phyloP scores from a whole-genome alignment of 169 alveolate species.

The Eimeria praecox region DNA sequence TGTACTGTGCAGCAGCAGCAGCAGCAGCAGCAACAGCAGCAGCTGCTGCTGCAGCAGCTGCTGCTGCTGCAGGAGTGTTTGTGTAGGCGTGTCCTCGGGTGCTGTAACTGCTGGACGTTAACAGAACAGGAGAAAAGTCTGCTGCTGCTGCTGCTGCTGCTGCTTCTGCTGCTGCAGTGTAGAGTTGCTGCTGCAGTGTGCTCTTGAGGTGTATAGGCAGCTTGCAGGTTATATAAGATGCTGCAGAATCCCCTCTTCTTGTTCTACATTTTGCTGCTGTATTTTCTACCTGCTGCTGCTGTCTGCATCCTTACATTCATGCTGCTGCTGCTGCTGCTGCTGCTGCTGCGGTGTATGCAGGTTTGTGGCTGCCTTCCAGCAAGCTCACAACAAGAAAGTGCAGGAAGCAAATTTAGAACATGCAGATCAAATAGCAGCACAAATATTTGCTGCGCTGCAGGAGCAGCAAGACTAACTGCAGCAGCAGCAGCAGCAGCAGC shows the following conservation, averaged over 20 bases:
- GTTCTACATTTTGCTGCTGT: not conserved
- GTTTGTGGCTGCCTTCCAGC: constrained; percentile 22
- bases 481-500: constrained; percentile 28
- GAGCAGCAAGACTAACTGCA: constrained; percentile 3
- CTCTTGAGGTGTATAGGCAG: not conserved
- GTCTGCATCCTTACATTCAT: not conserved
- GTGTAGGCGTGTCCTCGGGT: too few species aligned
- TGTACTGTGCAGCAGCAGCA: not conserved
- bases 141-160: not conserved
- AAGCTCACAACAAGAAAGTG: constrained; percentile 28
- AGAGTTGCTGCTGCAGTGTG: not conserved
- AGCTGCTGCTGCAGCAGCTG: constrained; percentile 20
- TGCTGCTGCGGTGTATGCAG: not conserved
- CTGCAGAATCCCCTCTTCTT: not conserved
- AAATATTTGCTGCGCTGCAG: constrained; percentile 37
- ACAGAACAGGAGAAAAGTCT: not conserved
- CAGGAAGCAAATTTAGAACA: constrained; percentile 37
- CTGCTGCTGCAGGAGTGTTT: constrained; percentile 14
- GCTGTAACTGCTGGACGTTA: too few species aligned
- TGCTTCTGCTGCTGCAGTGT: not conserved
- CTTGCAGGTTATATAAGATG: not conserved
- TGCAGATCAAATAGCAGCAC: constrained; percentile 33
- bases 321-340: constrained; percentile 29
- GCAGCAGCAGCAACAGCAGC: constrained; percentile 29
- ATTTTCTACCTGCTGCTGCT: not conserved